Percentiles rank a stretch among this genome's conserved stretches.
Evolutionary conservation across 306 rosid genomes (phyloP).

Genomic region (Elaeagnus macrophylla): DNA sequence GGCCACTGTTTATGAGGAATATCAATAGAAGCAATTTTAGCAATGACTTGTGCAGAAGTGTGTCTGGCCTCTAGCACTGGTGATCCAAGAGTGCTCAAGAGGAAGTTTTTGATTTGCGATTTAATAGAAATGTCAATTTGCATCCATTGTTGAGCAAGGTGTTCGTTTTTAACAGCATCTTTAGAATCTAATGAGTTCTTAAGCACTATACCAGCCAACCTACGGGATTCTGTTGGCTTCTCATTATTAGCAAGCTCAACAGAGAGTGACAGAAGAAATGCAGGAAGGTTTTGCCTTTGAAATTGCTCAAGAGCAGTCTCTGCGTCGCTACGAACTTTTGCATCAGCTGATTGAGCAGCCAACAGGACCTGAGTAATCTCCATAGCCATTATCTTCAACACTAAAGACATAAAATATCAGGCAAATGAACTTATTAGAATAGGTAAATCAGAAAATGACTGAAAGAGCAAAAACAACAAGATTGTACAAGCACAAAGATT

Average conservation of each 20-base stretch:
- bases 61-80: slow-evolving; percentile 28
- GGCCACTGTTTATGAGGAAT: slow-evolving; percentile 31
- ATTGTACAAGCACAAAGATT: neutral
- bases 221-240: slow-evolving; percentile 30
- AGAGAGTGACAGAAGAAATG: slow-evolving; percentile 24
- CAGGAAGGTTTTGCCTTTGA: slow-evolving; percentile 30
- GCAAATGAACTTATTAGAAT: neutral
- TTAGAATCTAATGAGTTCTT: slow-evolving; percentile 34
- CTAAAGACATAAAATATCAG: neutral
- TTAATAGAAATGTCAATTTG: slow-evolving; percentile 20
- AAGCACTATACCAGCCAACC: slow-evolving; percentile 29
- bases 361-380: slow-evolving; percentile 29
- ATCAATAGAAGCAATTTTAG: slow-evolving; percentile 30
- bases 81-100: slow-evolving; percentile 26
- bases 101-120: slow-evolving; percentile 27
- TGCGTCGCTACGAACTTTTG: slow-evolving; percentile 25
- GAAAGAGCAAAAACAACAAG: neutral
- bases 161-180: slow-evolving; percentile 28
- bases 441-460: neutral
- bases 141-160: slow-evolving; percentile 29
- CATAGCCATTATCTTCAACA: slow-evolving; percentile 21
- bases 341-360: slow-evolving; percentile 35
- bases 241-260: slow-evolving; percentile 27
- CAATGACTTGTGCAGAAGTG: slow-evolving; percentile 32
- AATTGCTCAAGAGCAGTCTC: slow-evolving; percentile 26